A percentile compares a stretch with the other conserved stretches of the same genome.
phyloP scores from a whole-genome alignment of 2,329 filamentous ascomycete genomes.

The Berkeleyomyces rouxiae region DNA sequence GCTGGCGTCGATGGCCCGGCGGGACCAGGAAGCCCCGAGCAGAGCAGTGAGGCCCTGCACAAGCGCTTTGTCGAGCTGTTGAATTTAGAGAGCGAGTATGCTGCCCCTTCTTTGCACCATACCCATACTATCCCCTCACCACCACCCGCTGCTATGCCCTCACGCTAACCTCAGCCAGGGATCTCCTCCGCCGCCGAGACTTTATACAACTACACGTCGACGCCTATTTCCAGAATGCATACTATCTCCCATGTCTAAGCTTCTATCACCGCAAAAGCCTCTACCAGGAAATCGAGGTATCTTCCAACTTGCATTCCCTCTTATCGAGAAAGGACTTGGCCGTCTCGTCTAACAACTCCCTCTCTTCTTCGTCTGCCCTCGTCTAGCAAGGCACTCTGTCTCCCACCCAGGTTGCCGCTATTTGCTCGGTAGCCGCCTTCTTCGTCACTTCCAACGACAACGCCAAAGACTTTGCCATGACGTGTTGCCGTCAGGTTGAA shows the following conservation, averaged over 20 bases:
- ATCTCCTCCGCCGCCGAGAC: slow-evolving; percentile 22
- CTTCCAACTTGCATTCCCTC: neutral
- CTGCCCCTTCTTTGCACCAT: neutral
- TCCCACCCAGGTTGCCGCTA: slow-evolving; percentile 23
- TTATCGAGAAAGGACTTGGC: neutral
- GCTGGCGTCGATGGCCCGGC: slow-evolving; percentile 8
- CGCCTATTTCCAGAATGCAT: slow-evolving; percentile 25
- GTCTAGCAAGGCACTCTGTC: slow-evolving; percentile 21
- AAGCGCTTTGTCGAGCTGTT: slow-evolving; percentile 9
- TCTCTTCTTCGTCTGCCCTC: neutral
- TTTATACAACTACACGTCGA: slow-evolving; percentile 23
- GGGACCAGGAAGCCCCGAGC: slow-evolving; percentile 8
- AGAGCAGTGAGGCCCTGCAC: slow-evolving; percentile 8
- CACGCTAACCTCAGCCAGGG: slow-evolving; percentile 15
- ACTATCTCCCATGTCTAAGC: slow-evolving; percentile 24
- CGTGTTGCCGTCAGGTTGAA: slow-evolving; percentile 25
- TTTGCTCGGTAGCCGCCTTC: slow-evolving; percentile 24
- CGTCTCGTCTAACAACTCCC: neutral
- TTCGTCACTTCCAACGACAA: slow-evolving; percentile 22
- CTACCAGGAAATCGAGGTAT: slow-evolving; percentile 23
- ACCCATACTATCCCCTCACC: neutral
- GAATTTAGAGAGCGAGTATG: slow-evolving; percentile 13
- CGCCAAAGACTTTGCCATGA: slow-evolving; percentile 23
- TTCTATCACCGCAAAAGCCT: slow-evolving; percentile 23
- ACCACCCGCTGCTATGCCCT: neutral